A percentile compares a stretch with the other conserved stretches of the same genome.
Evolutionary conservation across 495 filamentous ascomycete genomes (phyloP).

Genomic region (Mytilinidion resinicola): DNA sequence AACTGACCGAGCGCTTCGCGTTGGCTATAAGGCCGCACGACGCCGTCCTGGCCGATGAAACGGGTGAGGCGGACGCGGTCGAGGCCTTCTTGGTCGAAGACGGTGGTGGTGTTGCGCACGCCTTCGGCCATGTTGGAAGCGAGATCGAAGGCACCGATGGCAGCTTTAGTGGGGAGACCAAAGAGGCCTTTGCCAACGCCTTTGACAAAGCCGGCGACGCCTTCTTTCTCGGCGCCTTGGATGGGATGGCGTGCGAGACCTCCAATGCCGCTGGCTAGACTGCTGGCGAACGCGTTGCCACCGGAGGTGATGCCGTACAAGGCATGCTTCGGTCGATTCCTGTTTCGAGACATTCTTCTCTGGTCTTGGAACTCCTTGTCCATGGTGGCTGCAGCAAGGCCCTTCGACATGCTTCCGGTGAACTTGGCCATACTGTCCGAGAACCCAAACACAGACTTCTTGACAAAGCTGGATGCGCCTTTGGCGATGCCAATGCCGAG

Average conservation of each 20-base stretch:
- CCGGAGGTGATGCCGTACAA: conserved; percentile 93
- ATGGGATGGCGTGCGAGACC: conserved; percentile 89
- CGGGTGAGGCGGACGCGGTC: conserved; percentile 88
- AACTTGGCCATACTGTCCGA: conserved; percentile 94
- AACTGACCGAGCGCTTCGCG: conserved; percentile 95
- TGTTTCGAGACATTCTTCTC: conserved; percentile 83
- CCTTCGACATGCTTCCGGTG: conserved; percentile 94
- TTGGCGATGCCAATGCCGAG: conserved; percentile 92
- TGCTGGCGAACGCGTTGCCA: conserved; percentile 87
- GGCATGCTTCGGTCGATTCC: conserved; percentile 94
- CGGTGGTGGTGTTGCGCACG: conserved; percentile 95
- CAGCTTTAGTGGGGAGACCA: conserved; percentile 89
- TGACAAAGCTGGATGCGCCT: conserved; percentile 92
- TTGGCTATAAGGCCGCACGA: conserved; percentile 91
- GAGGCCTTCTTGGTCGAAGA: conserved; percentile 89
- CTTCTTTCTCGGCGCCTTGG: conserved; percentile 94
- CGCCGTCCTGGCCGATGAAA: conserved; percentile 84
- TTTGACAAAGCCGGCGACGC: conserved; percentile 88
- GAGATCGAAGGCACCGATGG: conserved; percentile 93
- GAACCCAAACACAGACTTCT: conserved; percentile 96
- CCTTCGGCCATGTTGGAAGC: conserved; percentile 94
- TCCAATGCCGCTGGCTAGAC: conserved; percentile 86
- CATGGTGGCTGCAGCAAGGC: conserved; percentile 84
- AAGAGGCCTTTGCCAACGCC: conserved; percentile 93
- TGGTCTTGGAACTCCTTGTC: conserved; percentile 98